These are phyloP conservation scores for Boletus eberwhitei DNA, from an alignment of 768 basidiomycete species.

Conservation along the genomic window DNA sequence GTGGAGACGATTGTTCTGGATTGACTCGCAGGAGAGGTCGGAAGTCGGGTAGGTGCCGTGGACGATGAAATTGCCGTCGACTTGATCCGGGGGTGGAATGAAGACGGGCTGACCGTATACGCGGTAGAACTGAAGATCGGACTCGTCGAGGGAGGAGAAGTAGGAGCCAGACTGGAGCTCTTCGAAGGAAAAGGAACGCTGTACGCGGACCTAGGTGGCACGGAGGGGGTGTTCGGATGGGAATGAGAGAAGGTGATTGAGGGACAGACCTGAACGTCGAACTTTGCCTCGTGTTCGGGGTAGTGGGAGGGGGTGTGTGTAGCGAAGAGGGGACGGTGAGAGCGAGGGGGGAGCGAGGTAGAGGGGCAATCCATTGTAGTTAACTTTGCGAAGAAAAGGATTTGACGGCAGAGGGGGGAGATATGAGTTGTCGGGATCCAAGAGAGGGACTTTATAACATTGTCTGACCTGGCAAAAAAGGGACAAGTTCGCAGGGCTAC, in stretches of 20 bases:
- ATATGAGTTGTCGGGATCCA: neutral
- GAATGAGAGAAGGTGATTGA: neutral
- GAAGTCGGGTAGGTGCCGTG: constrained; percentile 5
- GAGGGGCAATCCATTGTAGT: constrained; percentile 14
- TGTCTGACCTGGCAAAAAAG: too few relatives aligned
- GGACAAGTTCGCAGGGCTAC: constrained; percentile 18
- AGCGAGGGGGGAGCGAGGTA: neutral
- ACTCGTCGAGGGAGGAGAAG: constrained; percentile 30
- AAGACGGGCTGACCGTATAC: constrained; percentile 33
- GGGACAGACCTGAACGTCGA: constrained; percentile 22
- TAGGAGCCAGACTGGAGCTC: constrained; percentile 34
- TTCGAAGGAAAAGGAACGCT: constrained; percentile 33
- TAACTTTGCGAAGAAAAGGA: too few relatives aligned
- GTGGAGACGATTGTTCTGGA: constrained; percentile 2
- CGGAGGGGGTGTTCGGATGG: neutral
- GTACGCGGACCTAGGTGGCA: constrained; percentile 25
- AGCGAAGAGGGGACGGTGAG: neutral
- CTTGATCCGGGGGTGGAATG: constrained; percentile 25
- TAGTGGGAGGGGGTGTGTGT: neutral
- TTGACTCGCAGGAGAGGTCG: neutral
- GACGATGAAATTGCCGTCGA: constrained; percentile 16
- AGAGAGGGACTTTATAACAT: constrained; percentile 31
- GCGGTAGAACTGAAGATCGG: constrained; percentile 32
- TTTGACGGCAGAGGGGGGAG: too few relatives aligned
- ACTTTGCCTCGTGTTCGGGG: constrained; percentile 16